phyloP scores from a whole-genome alignment of 2,329 filamentous ascomycete species.

The Coniosporium tulheliwenetii region DNA sequence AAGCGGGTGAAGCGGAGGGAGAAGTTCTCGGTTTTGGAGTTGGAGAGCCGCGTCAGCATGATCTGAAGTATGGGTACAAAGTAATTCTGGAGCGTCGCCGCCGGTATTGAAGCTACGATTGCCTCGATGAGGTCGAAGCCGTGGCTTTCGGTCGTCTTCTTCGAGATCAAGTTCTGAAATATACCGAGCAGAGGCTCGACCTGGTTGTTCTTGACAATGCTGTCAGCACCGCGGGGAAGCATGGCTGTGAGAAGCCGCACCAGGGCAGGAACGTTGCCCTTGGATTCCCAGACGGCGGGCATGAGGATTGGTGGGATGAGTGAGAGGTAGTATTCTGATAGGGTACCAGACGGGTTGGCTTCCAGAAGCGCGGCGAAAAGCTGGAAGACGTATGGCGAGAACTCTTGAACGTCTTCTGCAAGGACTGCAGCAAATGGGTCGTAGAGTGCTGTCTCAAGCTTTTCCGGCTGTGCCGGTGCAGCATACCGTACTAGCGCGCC shows the following conservation, averaged over 20 bases:
- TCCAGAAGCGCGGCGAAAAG: constrained; percentile 84
- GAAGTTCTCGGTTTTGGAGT: constrained; percentile 68
- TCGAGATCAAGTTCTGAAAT: constrained; percentile 76
- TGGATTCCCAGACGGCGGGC: constrained; percentile 77
- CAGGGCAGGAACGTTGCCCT: constrained; percentile 84
- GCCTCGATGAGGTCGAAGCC: constrained; percentile 84
- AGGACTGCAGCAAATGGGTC: constrained; percentile 69
- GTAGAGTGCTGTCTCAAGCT: constrained; percentile 70
- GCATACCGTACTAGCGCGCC: constrained; percentile 74
- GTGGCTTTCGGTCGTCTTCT: constrained; percentile 70
- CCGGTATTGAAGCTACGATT: constrained; percentile 56
- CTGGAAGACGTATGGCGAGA: constrained; percentile 93
- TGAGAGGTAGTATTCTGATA: constrained; percentile 68
- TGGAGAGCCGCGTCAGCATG: constrained; percentile 57
- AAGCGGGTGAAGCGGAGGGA: constrained; percentile 81
- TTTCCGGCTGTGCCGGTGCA: constrained; percentile 50
- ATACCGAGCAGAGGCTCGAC: constrained; percentile 82
- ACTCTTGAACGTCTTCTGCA: constrained; percentile 75
- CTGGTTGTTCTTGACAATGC: constrained; percentile 65
- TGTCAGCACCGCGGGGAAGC: constrained; percentile 57
- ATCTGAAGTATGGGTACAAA: constrained; percentile 68
- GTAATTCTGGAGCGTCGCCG: constrained; percentile 60
- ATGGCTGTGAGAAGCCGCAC: constrained; percentile 73
- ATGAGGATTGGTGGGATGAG: constrained; percentile 65
- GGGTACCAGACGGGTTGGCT: constrained; percentile 59